Evolutionary conservation across 371 early-diverging fungal genomes (phyloP).

Genomic region (Mucor circinelloides): DNA sequence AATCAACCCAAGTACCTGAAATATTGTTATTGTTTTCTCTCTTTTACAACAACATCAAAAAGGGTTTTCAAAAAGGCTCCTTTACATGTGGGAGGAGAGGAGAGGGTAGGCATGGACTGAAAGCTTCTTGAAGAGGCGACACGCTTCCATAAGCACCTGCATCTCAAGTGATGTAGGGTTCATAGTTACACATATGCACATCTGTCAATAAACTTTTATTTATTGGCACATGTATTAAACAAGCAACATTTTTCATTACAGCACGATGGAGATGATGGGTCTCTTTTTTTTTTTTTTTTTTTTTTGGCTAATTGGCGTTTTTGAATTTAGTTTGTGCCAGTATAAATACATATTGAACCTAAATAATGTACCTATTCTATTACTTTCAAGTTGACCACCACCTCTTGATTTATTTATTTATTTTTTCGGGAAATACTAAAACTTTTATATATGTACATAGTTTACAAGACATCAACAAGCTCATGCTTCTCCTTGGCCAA

Average conservation of each 20-base stretch:
- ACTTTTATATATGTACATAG: neutral
- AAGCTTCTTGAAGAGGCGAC: no score
- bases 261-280: neutral
- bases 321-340: no score
- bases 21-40: slow-evolving; percentile 11
- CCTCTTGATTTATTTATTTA: no score
- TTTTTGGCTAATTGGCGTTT: no score
- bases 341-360: no score
- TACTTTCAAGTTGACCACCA: no score
- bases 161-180: neutral
- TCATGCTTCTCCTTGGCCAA: slow-evolving; percentile 47
- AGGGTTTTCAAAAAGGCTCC: no score
- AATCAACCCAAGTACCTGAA: slow-evolving; percentile 27
- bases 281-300: no score
- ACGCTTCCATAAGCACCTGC: neutral
- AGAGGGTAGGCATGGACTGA: no score
- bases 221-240: slow-evolving; percentile 7
- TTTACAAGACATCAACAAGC: slow-evolving; percentile 11
- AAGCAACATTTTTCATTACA: neutral
- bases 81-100: no score
- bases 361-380: no score
- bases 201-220: neutral
- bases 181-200: slow-evolving; percentile 8
- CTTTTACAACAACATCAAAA: neutral
- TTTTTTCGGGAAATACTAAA: no score